phyloP scores from a whole-genome alignment of 805 yeast genomes.

The Ogataea ramenticola region DNA sequence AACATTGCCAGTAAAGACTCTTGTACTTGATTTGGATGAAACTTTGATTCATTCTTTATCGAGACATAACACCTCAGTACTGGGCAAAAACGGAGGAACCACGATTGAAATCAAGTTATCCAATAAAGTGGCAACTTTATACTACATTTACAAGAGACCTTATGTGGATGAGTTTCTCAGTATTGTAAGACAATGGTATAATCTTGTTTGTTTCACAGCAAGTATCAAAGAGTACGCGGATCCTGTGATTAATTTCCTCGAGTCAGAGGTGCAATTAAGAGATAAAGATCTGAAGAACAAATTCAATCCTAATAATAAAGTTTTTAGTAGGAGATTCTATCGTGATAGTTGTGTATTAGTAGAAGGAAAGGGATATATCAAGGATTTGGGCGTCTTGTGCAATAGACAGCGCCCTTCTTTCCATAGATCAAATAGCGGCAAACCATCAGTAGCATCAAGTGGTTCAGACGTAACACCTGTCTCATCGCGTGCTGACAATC shows the following conservation, averaged over 20 bases:
- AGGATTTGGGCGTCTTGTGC: slow-evolving; percentile 43
- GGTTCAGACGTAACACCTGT: background rate
- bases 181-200: slow-evolving; percentile 80
- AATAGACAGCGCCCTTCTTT: background rate
- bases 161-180: slow-evolving; percentile 78
- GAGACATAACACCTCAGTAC: slow-evolving; percentile 39
- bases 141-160: slow-evolving; percentile 89
- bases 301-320: slow-evolving; percentile 18
- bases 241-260: slow-evolving; percentile 91
- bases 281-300: slow-evolving; percentile 16
- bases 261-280: slow-evolving; percentile 41
- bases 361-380: slow-evolving; percentile 80
- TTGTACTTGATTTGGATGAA: slow-evolving; percentile 88
- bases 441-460: background rate
- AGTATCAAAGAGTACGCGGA: slow-evolving; percentile 94
- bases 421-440: background rate
- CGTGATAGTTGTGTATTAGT: slow-evolving; percentile 72
- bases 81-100: slow-evolving; percentile 42
- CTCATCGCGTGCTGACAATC: background rate
- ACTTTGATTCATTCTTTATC: slow-evolving; percentile 89
- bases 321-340: slow-evolving; percentile 58
- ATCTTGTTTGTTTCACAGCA: slow-evolving; percentile 88
- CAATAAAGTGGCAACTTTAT: slow-evolving; percentile 68
- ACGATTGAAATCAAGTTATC: slow-evolving; percentile 76
- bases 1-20: slow-evolving; percentile 40